These are phyloP conservation scores for Pisolithus microcarpus DNA, from an alignment of 768 basidiomycete genomes.

Conservation along the genomic window DNA sequence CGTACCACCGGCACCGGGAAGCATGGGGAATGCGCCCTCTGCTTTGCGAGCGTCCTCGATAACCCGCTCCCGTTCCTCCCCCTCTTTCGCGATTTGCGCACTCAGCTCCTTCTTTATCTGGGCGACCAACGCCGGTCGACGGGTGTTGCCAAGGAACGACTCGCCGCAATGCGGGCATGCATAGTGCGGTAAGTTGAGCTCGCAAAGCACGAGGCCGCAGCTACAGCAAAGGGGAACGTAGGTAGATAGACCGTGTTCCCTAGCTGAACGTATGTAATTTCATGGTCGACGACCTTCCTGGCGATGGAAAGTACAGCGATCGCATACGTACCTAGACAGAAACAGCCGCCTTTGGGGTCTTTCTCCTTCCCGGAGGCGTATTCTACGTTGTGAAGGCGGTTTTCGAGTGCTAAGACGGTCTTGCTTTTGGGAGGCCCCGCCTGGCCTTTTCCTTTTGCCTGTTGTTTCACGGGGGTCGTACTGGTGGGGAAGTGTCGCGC, in stretches of 20 bases:
- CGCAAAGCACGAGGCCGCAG: constrained; percentile 62
- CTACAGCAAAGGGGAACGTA: constrained; percentile 47
- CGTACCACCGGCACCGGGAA: constrained; percentile 19
- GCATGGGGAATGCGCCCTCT: constrained; percentile 56
- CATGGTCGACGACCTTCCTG: not conserved
- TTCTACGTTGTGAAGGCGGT: constrained; percentile 35
- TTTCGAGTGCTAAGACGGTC: constrained; percentile 42
- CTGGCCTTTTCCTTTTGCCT: constrained; percentile 31
- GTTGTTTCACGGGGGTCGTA: constrained; percentile 14
- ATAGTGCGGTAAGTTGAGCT: constrained; percentile 45
- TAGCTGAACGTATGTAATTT: constrained; percentile 32
- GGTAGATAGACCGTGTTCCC: constrained; percentile 49
- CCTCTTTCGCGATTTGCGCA: constrained; percentile 40
- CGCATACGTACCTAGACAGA: constrained; percentile 50
- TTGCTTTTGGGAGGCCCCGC: constrained; percentile 38
- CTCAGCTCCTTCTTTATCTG: constrained; percentile 39
- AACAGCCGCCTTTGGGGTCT: constrained; percentile 62
- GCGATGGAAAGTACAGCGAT: not conserved
- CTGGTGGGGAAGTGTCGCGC: constrained; percentile 17
- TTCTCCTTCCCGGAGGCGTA: constrained; percentile 29
- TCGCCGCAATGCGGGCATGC: constrained; percentile 49
- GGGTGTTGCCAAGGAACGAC: constrained; percentile 30
- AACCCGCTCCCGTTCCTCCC: constrained; percentile 38
- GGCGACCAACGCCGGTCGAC: constrained; percentile 32
- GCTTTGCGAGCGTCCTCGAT: constrained; percentile 42